Percentiles rank a stretch among this genome's conserved stretches.
phyloP scores from a whole-genome alignment of 352 stramenopile species.

The Phytophthora melonis region DNA sequence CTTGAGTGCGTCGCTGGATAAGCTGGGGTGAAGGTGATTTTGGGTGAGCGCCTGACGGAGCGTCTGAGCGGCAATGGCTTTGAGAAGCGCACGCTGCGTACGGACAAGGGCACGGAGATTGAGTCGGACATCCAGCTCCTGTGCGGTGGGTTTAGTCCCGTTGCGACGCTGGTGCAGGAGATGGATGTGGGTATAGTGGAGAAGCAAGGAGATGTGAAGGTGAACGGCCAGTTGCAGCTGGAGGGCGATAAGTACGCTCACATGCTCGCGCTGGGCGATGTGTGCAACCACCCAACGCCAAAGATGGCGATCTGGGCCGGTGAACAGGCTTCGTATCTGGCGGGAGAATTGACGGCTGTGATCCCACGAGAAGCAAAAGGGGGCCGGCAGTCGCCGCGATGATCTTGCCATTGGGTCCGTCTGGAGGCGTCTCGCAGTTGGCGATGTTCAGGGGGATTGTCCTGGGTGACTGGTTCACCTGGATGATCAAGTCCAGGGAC shows the following conservation, averaged over 20 bases:
- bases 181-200: constrained; percentile 38
- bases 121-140: constrained; percentile 67
- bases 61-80: constrained; percentile 52
- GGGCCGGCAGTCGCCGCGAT: constrained; percentile 20
- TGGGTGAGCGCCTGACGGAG: constrained; percentile 59
- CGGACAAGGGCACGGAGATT: constrained; percentile 61
- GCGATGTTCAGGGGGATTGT: constrained; percentile 59
- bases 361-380: constrained; percentile 32
- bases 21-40: constrained; percentile 63
- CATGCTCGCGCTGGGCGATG: constrained; percentile 66
- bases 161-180: constrained; percentile 39
- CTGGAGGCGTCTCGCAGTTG: constrained; percentile 61
- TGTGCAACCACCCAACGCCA: constrained; percentile 53
- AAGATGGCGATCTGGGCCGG: constrained; percentile 57
- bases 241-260: constrained; percentile 52
- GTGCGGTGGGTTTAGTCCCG: constrained; percentile 50
- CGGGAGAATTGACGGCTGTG: constrained; percentile 40
- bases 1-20: constrained; percentile 34
- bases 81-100: constrained; percentile 50
- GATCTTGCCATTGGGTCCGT: constrained; percentile 56
- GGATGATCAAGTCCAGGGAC: constrained; percentile 56
- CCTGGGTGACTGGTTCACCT: constrained; percentile 58
- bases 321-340: constrained; percentile 55
- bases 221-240: constrained; percentile 62
- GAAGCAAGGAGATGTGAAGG: constrained; percentile 40